These are phyloP conservation scores for Pythium monospermum DNA, from an alignment of 352 stramenopile genomes.

Conservation along the genomic window DNA sequence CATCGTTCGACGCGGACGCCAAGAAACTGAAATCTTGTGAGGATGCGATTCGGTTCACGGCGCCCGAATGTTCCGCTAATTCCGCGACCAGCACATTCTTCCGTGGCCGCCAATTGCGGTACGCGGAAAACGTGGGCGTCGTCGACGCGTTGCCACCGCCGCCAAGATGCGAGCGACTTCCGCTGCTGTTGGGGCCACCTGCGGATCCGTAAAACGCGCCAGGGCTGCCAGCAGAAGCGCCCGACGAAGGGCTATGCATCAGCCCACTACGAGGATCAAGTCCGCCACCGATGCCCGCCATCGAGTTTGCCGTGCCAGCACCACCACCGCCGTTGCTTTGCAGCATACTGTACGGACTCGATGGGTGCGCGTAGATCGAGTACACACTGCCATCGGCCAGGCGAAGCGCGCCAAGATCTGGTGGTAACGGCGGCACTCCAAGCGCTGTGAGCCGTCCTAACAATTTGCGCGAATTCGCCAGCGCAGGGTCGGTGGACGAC, in stretches of 20 bases:
- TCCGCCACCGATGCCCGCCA: not conserved
- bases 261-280: conserved; percentile 18
- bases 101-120: conserved; percentile 77
- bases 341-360: conserved; percentile 55
- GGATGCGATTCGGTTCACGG: conserved; percentile 91
- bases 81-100: conserved; percentile 82
- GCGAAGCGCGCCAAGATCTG: conserved; percentile 83
- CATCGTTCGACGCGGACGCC: conserved; percentile 94
- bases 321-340: too few species aligned
- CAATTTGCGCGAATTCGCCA: conserved; percentile 81
- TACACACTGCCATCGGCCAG: conserved; percentile 58
- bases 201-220: not conserved
- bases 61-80: conserved; percentile 89
- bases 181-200: conserved; percentile 3
- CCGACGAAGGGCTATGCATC: conserved; percentile 8
- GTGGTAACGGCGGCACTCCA: conserved; percentile 89
- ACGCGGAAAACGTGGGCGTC: conserved; percentile 41
- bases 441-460: conserved; percentile 89
- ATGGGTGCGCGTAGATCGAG: conserved; percentile 75
- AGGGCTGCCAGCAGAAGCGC: not conserved
- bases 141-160: conserved; percentile 29
- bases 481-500: conserved; percentile 75
- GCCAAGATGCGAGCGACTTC: conserved; percentile 24
- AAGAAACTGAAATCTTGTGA: conserved; percentile 96
- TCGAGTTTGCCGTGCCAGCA: not conserved